Evolutionary conservation across 2,329 filamentous ascomycete genomes (phyloP).

Genomic region (Xylariaceae sp.): DNA sequence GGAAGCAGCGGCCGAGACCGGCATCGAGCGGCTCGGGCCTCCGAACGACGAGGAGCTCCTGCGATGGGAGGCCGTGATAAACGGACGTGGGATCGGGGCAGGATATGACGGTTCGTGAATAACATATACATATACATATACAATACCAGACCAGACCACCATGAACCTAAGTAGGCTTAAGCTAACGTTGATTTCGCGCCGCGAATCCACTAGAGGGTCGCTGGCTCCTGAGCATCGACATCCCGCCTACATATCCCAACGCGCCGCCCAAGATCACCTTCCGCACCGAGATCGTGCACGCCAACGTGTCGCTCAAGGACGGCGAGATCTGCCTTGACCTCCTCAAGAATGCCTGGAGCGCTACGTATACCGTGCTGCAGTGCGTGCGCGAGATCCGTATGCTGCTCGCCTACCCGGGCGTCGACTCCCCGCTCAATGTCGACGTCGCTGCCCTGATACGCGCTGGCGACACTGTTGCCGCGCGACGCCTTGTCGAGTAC

Average conservation of each 20-base stretch:
- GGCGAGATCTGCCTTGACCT: slow-evolving; percentile 95
- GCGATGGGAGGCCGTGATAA: slow-evolving; percentile 55
- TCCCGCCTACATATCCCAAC: slow-evolving; percentile 75
- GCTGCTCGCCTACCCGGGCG: slow-evolving; percentile 61
- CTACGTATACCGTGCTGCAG: slow-evolving; percentile 73
- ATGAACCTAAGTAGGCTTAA: neutral
- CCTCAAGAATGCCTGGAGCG: slow-evolving; percentile 73
- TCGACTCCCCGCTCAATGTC: slow-evolving; percentile 72
- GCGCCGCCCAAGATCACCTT: slow-evolving; percentile 73
- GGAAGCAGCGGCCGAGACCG: slow-evolving; percentile 44
- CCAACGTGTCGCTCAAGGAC: slow-evolving; percentile 64
- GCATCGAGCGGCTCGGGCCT: slow-evolving; percentile 55
- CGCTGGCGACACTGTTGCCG: slow-evolving; percentile 61
- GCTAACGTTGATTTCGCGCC: neutral
- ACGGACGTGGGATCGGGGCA: slow-evolving; percentile 48
- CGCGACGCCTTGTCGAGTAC: slow-evolving; percentile 64
- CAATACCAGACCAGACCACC: neutral
- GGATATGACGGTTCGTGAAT: slow-evolving; percentile 49
- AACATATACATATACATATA: too few species aligned
- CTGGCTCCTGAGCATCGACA: slow-evolving; percentile 73
- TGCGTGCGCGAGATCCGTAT: slow-evolving; percentile 68
- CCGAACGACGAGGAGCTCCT: slow-evolving; percentile 50
- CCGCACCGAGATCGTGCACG: slow-evolving; percentile 76
- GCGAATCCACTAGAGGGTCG: slow-evolving; percentile 50
- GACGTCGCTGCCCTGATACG: slow-evolving; percentile 68